Conservation (phyloP, 148 eudicot genomes). For the Chenopodium berlandieri region DNA sequence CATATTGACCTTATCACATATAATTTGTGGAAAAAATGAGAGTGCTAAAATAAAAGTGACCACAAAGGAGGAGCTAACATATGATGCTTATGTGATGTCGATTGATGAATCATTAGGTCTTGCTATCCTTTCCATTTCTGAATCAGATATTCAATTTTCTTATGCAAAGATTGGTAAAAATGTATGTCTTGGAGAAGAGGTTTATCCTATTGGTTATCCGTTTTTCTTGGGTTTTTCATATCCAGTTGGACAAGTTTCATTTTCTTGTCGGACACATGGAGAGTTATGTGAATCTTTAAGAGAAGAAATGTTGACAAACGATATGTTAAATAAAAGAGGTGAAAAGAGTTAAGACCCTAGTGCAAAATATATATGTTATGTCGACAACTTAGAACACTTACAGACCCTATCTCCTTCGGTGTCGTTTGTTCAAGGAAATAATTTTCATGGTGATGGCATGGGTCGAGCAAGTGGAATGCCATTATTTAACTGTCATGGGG, state of each 20-base stretch:
- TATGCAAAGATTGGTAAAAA: neutral
- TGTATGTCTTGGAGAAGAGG: slow-evolving; percentile 1
- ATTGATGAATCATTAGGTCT: neutral
- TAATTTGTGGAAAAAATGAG: neutral
- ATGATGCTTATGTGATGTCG: neutral
- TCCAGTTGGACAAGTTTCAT: neutral
- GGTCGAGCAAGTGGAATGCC: slow-evolving; percentile 18
- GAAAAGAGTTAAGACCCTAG: neutral
- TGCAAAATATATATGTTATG: neutral
- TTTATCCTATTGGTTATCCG: slow-evolving; percentile 13
- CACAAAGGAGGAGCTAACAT: neutral
- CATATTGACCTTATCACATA: neutral
- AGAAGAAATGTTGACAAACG: neutral
- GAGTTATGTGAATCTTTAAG: neutral
- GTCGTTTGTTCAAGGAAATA: slow-evolving; percentile 2
- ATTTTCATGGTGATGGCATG: slow-evolving; percentile 19
- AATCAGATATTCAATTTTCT: neutral
- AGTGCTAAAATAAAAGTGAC: too few species aligned
- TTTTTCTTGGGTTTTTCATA: neutral
- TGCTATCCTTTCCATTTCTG: neutral
- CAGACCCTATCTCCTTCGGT: neutral
- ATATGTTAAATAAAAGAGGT: neutral
- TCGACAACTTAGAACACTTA: neutral
- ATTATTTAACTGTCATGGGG: neutral
- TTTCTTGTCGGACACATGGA: neutral